Evolutionary conservation across 2,329 filamentous ascomycete species (phyloP), one percentile per base, ranked within the genome.

Genomic region (Teratosphaeria destructans): DNA sequence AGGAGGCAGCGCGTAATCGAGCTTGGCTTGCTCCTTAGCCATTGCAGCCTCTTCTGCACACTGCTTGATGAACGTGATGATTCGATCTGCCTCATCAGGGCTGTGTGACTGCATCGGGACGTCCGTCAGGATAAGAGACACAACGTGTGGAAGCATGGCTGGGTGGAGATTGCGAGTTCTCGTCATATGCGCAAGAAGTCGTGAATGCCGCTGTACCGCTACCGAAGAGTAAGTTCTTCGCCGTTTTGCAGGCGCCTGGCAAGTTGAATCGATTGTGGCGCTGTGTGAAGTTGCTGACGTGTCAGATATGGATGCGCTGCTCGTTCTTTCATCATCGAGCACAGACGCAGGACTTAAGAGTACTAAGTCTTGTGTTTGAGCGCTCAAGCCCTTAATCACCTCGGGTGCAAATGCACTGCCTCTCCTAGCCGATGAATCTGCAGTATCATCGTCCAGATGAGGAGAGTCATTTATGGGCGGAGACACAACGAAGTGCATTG

Each of bases 1-100:
- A 2, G 82, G 82, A n/a, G 82, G 82, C 2, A 85, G 73, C 0
- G 79, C 77, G 64, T 85, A 85, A 57, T 83, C 81, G n/a, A 79
- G 77, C 39, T 72, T 73, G 2, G 83, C 82, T 64, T 80, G 77
- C 12, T 81, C 74, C 4, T 71, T 76, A 23, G 82, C 81, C 10
- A 84, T 76, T 11, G 76, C 68, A 0, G 77, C 70, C 71, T 85
- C 82, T 58, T 81, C 77, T 14, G 82, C 81, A 64, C 82, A 85
- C 52, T 79, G 76, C 57, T 75, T 78, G 62, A 85, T 79, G 67
- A 84, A 85, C 12, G 76, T 71, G 54, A 78, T 80, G 5, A 86
- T 70, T 11, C 72, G 72, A 19, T 82, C 71, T 0, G 73, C 65
- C 1, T 78, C 78, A 29, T 75, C 75, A 5, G 71, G 73, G 34